Evolutionary conservation across 2,329 filamentous ascomycete genomes (phyloP), one percentile per base, ranked within the genome.

Genomic region (Zasmidium citrigriseum): DNA sequence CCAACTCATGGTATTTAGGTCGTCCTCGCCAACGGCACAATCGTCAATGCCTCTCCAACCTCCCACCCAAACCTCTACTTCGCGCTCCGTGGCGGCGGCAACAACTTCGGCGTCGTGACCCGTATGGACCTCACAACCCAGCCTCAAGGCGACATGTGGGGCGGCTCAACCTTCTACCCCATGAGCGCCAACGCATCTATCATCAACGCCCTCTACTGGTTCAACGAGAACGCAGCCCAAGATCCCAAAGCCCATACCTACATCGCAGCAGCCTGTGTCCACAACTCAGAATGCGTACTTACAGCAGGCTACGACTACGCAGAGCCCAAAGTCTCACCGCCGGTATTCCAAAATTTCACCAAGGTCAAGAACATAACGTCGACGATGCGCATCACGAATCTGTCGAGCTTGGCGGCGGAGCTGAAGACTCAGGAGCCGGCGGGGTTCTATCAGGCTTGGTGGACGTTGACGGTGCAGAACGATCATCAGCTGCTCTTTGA

Each of bases 101-200:
- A 68, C 53, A 70, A 70, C 54, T 68, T 70, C 47, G 68, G 68
- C 38, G 57, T 70, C 20, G 68, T 70, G 11, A 72, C 68, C 1
- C 55, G 67, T 1, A 64, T 70, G 48, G 64, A 66, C 46, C 48
- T 66, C 10, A 29, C 59, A 11, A 66, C 67, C 2, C 61, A 68
- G 41, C 18, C 51, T 27, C 60, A 65, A 44, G 58, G 60, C 23
- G 20, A 46, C 10, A 52, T 64, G 27, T 67, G 64, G 65, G 62
- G 63, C 24, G 64, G 63, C 14, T 12, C 22, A 4, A 51, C 41
- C 10, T 21, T 57, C 12, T 48, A 57, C 18, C 7, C 41, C 27
- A 20, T 27, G 9, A 20, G 14, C 34, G n/a, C 25, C 20, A 55
- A 47, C 44, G 25, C 23, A 7, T 57, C 53, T 4, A 52, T 57